Evolutionary conservation across 2,329 filamentous ascomycete species (phyloP), one percentile per base, ranked within the genome.

Genomic region (Eutypella sp.): DNA sequence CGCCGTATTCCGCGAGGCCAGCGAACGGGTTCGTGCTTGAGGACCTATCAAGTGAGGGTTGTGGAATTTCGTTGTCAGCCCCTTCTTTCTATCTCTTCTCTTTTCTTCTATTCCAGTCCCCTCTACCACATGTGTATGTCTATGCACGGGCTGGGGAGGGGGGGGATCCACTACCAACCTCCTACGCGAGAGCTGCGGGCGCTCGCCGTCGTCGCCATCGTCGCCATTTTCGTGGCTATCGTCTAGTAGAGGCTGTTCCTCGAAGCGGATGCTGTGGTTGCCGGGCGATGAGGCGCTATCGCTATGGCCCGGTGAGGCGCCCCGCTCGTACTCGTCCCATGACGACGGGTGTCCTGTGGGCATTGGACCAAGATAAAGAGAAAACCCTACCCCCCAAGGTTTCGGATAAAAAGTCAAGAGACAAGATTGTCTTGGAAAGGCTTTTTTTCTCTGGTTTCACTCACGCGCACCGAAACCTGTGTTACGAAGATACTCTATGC

Each of bases 1-100:
- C 92, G 53, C 92, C 93, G 40, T 88, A 84, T 49, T 95, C 84
- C 54, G 78, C 74, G 44, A 85, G 63, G 44, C 74, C 72, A 22
- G 77, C 68, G 29, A 87, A 66, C 27, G 75, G 74, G 51, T 78
- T 72, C 25, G 75, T 76, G 33, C 80, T 70, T 6, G 81, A 84
- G n/a, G 79, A 79, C 49, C 80, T 82, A 50, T 19, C 34, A n/a
- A 16, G 40, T 37, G 22, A n/a, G 19, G 25, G 42, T n/a, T n/a
- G 40, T 53, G 11, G 5, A 29, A 7, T 29, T 29, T 29, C 25
- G 25, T 44, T 54, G 49, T 48, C 18, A 37, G 34, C 11, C n/a
- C 10, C 13, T 11, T 37, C 18, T 37, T 22, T 29, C 13, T 29
- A 33, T 6, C 29, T 33, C 29, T 4, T 33, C 6, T 33, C 16